Base-by-base conservation (phyloP, 1,284 basidiomycete species). In the Nidula niveotomentosa region DNA sequence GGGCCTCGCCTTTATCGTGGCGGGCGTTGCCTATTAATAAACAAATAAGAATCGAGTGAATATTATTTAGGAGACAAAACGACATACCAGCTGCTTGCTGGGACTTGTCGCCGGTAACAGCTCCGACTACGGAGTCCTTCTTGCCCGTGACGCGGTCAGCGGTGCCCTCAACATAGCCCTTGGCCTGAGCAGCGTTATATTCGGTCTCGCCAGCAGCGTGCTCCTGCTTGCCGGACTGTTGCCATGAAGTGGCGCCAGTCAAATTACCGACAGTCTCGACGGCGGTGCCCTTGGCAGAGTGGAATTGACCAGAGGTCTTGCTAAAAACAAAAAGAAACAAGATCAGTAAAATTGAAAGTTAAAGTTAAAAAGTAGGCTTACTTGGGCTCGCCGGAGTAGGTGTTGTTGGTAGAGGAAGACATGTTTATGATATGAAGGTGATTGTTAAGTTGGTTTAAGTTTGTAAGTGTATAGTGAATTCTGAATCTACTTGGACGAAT, bases 91-190 rank as follows among this genome's bases (percentile, higher is more conserved):
- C 17, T 4, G 58, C 41, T 51, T 74, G 62, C 39, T 68, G 65
- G 2, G 52, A 18, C 55, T 53, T 62, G 51, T 74, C 71, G 2
- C 71, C 71, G 35, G 66, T 82, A 36, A 90, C 62, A 4, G 89
- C 85, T 34, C 86, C 89, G 36, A 87, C 76, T 37, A 91, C 70
- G 36, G 85, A 70, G 60, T 91, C 87, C 60, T 84, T 83, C 77
- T 88, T 90, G 55, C 89, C 90, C 48, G 69, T 69, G 17, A 84
- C 41, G 57, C 81, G 80, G 68, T 90, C 86, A 6, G 73, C 53
- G 13, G 76, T 72, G 44, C 89, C 90, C 61, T 91, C 81, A 23
- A 72, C 80, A 58, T 78, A 85, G 2, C 76, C 81, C 64, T 84
- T 71, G 12, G 77, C 77, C 58, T 84, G 78, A 2, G 84, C 83